Conservation (phyloP, 2,329 filamentous ascomycete genomes). For the Ceratocystis huliohia region DNA sequence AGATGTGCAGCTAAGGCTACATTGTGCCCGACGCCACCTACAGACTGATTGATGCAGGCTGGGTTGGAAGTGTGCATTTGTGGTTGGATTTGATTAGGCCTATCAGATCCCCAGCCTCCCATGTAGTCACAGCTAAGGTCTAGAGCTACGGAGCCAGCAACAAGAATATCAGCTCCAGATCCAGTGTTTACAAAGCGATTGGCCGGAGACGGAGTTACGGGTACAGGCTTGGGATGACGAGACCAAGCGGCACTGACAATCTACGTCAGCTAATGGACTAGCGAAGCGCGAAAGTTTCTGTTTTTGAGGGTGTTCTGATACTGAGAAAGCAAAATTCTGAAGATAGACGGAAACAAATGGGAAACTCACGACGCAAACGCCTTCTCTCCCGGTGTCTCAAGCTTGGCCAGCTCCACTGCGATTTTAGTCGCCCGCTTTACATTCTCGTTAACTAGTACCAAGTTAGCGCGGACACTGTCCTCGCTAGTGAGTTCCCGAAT, state of each 20-base stretch:
- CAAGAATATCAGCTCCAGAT: constrained; percentile 51
- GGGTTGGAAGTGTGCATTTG: constrained; percentile 74
- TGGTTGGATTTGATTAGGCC: constrained; percentile 30
- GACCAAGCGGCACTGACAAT: not conserved
- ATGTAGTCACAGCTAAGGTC: constrained; percentile 74
- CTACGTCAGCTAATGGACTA: constrained; percentile 1
- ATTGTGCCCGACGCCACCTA: constrained; percentile 87
- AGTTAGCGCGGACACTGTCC: constrained; percentile 61
- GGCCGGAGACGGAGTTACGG: constrained; percentile 21
- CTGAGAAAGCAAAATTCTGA: not conserved
- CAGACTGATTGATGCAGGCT: constrained; percentile 62
- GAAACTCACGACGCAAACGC: constrained; percentile 13
- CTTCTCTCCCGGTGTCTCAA: constrained; percentile 17
- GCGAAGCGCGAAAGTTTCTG: not conserved
- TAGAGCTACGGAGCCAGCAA: constrained; percentile 80
- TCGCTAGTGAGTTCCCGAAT: constrained; percentile 67
- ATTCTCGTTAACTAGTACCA: constrained; percentile 44
- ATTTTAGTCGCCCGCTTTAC: constrained; percentile 43
- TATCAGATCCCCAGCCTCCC: constrained; percentile 22
- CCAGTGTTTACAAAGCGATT: constrained; percentile 22
- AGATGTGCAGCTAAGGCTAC: constrained; percentile 73
- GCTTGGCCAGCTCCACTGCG: constrained; percentile 38
- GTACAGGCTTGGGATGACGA: constrained; percentile 13
- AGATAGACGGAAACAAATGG: not conserved
- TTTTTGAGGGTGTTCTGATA: not conserved